A percentile compares a stretch with the other conserved stretches of the same genome.
Conservation (phyloP, 75 land plant species). For the Cunninghamia lanceolata region DNA sequence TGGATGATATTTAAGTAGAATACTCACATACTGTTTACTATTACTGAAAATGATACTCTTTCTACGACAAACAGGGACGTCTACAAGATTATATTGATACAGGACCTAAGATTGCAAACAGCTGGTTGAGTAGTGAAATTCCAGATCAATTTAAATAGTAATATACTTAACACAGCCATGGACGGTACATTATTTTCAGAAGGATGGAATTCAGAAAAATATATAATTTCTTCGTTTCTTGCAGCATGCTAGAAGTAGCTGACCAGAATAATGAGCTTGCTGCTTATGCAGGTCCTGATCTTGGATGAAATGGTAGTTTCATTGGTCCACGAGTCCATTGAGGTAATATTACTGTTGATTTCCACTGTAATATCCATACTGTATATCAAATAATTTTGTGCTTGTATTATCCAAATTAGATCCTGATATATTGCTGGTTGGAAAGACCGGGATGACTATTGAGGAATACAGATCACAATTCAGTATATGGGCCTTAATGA, state of each 20-base stretch:
- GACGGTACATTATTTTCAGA: background rate
- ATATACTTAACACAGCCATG: background rate
- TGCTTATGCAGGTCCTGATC: constrained; percentile 56
- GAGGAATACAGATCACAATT: constrained; percentile 82
- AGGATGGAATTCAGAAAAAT: background rate
- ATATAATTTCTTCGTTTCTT: background rate
- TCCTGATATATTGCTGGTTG: constrained; percentile 93
- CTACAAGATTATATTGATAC: constrained; percentile 53
- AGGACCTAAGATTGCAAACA: constrained; percentile 50
- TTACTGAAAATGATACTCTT: background rate
- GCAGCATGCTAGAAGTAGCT: background rate
- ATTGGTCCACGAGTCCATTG: background rate
- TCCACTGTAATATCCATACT: background rate
- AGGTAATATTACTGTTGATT: background rate
- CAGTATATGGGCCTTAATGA: constrained; percentile 85
- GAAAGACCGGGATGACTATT: constrained; percentile 79
- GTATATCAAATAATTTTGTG: background rate
- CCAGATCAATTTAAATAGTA: constrained; percentile 71
- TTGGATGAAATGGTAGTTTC: constrained; percentile 69
- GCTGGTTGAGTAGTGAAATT: constrained; percentile 57
- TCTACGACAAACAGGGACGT: constrained; percentile 40
- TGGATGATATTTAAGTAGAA: too few species aligned
- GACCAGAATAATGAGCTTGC: constrained; percentile 48
- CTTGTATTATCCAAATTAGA: constrained; percentile 37
- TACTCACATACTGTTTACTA: background rate